These are phyloP conservation scores for Ganoderma multipileum DNA, from an alignment of 1,284 basidiomycete species.

Conservation along the genomic window DNA sequence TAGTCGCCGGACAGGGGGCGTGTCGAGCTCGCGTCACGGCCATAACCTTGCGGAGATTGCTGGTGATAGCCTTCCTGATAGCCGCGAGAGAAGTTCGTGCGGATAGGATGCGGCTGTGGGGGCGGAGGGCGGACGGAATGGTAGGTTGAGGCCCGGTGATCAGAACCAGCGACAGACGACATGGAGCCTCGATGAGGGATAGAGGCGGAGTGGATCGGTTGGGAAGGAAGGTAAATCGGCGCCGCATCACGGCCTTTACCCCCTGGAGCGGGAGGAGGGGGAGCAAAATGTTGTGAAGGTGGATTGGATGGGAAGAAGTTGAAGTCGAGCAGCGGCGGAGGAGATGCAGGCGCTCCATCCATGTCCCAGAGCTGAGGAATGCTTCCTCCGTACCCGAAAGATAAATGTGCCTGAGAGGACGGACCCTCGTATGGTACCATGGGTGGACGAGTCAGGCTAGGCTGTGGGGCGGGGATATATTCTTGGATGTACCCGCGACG, in stretches of 20 bases:
- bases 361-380: conserved; percentile 30
- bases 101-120: conserved; percentile 17
- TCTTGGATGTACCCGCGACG: conserved; percentile 17
- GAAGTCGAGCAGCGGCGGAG: conserved; percentile 27
- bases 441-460: conserved; percentile 12
- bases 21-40: conserved; percentile 7
- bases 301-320: conserved; percentile 23
- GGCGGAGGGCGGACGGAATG: conserved; percentile 16
- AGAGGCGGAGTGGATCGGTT: not conserved
- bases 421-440: conserved; percentile 6
- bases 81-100: conserved; percentile 9
- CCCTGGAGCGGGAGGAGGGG: conserved; percentile 10
- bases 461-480: conserved; percentile 11
- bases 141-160: conserved; percentile 9
- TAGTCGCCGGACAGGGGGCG: conserved; percentile 16
- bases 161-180: not conserved
- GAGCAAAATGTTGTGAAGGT: conserved; percentile 11
- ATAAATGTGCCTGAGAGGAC: conserved; percentile 8
- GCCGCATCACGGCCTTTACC: conserved; percentile 10
- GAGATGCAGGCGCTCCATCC: conserved; percentile 30
- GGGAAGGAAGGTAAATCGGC: conserved; percentile 14
- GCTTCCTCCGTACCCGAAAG: conserved; percentile 22
- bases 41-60: conserved; percentile 14
- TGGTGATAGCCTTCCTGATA: conserved; percentile 7
- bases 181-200: conserved; percentile 8